phyloP scores from a whole-genome alignment of 2,329 filamentous ascomycete genomes.

The Seiridium cupressi region DNA sequence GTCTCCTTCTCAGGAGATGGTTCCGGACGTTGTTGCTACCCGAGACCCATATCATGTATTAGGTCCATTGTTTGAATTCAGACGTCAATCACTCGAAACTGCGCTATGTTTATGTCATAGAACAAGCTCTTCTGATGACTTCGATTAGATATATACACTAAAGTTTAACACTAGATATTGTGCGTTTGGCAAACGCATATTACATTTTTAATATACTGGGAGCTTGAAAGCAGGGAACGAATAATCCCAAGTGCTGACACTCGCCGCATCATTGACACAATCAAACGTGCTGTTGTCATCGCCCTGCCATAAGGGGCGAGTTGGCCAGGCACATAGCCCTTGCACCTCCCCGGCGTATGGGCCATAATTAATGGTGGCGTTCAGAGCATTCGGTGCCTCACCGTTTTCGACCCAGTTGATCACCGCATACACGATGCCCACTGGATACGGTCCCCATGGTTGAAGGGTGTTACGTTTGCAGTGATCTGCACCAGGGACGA shows the following conservation, averaged over 20 bases:
- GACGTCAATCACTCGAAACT: too few species aligned
- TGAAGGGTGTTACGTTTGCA: constrained; percentile 44
- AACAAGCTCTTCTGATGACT: too few species aligned
- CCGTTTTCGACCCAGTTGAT: constrained; percentile 69
- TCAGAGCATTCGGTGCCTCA: constrained; percentile 31
- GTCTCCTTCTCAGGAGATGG: too few species aligned
- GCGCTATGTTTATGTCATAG: too few species aligned
- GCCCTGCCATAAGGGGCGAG: constrained; percentile 27
- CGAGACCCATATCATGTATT: too few species aligned
- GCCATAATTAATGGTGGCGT: constrained; percentile 32
- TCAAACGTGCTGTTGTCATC: constrained; percentile 18
- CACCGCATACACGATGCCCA: constrained; percentile 66
- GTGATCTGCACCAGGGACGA: constrained; percentile 52
- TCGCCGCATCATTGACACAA: constrained; percentile 17
- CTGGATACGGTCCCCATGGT: constrained; percentile 41
- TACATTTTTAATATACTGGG: constrained; percentile 13
- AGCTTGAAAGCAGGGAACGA: constrained; percentile 19
- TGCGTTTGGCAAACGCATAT: background rate
- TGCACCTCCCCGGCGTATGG: constrained; percentile 29
- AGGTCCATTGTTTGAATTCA: too few species aligned
- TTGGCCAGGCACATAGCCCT: constrained; percentile 37
- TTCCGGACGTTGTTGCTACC: too few species aligned
- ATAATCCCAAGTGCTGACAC: constrained; percentile 26
- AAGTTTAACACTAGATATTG: background rate
- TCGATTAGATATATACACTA: background rate